Percentiles rank a stretch among this genome's conserved stretches.
These are phyloP conservation scores for Pseudozyma sp. DNA, from an alignment of 1,284 basidiomycete genomes.

Conservation along the genomic window DNA sequence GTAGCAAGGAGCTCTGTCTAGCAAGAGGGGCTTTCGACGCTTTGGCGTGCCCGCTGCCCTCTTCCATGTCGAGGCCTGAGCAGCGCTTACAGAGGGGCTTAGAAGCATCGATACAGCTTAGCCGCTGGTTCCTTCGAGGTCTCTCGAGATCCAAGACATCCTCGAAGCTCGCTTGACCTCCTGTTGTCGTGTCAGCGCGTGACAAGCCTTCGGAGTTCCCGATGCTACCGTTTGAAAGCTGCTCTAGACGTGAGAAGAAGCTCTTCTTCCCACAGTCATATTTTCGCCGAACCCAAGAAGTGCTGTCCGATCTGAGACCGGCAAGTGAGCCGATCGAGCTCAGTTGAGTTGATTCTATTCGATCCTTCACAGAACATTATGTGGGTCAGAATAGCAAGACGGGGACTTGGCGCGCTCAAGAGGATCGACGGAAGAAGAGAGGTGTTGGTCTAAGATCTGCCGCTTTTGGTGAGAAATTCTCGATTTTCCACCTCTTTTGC, in stretches of 20 bases:
- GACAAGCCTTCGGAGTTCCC: background rate
- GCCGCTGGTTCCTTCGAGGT: too few relatives aligned
- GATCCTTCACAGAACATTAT: too few relatives aligned
- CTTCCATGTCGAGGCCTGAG: too few relatives aligned
- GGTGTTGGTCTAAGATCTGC: conserved; percentile 7
- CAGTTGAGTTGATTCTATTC: background rate
- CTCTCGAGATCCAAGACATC: too few relatives aligned
- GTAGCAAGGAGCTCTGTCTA: too few relatives aligned
- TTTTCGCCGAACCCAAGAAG: background rate
- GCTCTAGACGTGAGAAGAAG: background rate
- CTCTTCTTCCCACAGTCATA: background rate
- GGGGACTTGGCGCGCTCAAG: too few relatives aligned
- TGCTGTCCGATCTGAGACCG: conserved; percentile 1
- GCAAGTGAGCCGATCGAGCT: background rate
- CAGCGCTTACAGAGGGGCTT: too few relatives aligned
- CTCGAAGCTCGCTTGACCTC: conserved; percentile 2
- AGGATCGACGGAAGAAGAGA: too few relatives aligned
- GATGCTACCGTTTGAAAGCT: background rate
- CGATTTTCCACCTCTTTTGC: background rate
- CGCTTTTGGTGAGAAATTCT: conserved; percentile 17
- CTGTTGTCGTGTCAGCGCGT: background rate
- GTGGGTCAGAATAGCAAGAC: too few relatives aligned
- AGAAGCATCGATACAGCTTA: too few relatives aligned
- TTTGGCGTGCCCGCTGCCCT: too few relatives aligned
- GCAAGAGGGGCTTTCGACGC: too few relatives aligned